phyloP scores from a whole-genome alignment of 129 eudicot genomes.

The Calendula officinalis region DNA sequence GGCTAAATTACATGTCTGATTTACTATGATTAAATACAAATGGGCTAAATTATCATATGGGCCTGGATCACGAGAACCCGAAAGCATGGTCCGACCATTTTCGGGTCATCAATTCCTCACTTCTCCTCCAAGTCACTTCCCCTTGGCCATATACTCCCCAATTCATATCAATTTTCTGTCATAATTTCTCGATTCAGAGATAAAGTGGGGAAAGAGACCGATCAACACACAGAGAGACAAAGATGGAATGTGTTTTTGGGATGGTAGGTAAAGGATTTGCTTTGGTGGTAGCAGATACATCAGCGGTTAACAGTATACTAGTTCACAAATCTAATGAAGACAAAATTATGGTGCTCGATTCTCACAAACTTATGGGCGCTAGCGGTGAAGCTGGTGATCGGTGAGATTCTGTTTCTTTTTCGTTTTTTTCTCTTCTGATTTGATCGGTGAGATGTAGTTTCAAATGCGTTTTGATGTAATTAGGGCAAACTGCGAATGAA shows the following conservation, averaged over 20 bases:
- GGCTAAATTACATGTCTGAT: too few relatives aligned
- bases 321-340: constrained; percentile 95
- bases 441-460: constrained; percentile 7
- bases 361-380: constrained; percentile 98
- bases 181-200: constrained; percentile 12
- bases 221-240: constrained; percentile 12
- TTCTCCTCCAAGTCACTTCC: constrained; percentile 39
- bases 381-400: constrained; percentile 95
- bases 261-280: constrained; percentile 86
- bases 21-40: too few relatives aligned
- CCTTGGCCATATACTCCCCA: constrained; percentile 7
- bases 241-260: constrained; percentile 95
- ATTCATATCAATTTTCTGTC: neutral
- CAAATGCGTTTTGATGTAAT: neutral
- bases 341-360: constrained; percentile 89
- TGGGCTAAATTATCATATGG: neutral
- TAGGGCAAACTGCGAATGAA: neutral
- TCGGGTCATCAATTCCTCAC: constrained; percentile 34
- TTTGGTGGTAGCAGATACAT: constrained; percentile 84
- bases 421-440: neutral
- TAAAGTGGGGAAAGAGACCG: neutral
- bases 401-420: constrained; percentile 36
- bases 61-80: neutral
- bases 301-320: constrained; percentile 90
- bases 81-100: neutral